phyloP scores from a whole-genome alignment of 306 rosid species.

The Cucumis sativus region Cucumber_9930_V3 NC_026659.2:24303001-24303500 shows the following conservation, averaged over 20 bases:
- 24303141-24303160: not conserved
- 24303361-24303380: not conserved
- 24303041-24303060: not conserved
- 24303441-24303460: slow-evolving; percentile 83
- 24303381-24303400: slow-evolving; percentile 75
- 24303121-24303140: not conserved
- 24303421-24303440: slow-evolving; percentile 89
- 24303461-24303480: slow-evolving; percentile 96
- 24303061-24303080: not conserved
- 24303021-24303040: not conserved
- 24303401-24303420: slow-evolving; percentile 88
- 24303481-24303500: slow-evolving; percentile 91
- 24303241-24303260: not conserved
- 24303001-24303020: not conserved
- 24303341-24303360: not conserved
- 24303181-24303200: not conserved
- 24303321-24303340: not conserved
- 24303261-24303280: not conserved
- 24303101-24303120: not conserved
- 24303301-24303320: not conserved
- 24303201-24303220: not conserved
- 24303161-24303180: not conserved
- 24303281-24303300: not conserved
- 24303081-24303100: not conserved
- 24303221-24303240: not conserved